Conservation (phyloP, 2,329 filamentous ascomycete species). For the Fusarium brevicatenulatum region DNA sequence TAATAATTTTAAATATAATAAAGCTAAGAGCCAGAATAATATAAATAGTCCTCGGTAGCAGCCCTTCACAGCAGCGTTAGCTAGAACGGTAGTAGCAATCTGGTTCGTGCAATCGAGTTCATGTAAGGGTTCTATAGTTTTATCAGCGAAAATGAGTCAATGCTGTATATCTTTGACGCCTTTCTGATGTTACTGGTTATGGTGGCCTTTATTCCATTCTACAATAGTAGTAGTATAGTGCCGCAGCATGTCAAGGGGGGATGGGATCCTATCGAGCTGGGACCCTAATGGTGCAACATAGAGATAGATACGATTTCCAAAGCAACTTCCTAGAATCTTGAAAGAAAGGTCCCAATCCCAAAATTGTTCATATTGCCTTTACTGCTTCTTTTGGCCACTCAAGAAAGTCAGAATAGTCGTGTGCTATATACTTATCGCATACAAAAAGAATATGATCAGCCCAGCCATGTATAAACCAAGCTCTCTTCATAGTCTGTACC, state of each 20-base stretch:
- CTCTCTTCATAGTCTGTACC: background rate
- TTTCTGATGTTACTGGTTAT: background rate
- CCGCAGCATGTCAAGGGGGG: background rate
- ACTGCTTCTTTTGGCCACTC: background rate
- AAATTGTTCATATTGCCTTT: background rate
- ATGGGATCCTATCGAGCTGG: background rate
- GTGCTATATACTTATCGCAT: background rate
- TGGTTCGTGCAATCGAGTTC: background rate
- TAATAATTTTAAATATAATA: no score
- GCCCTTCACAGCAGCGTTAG: background rate
- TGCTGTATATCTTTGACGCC: background rate
- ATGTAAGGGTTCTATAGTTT: background rate
- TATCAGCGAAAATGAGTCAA: background rate
- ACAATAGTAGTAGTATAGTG: background rate
- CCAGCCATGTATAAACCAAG: background rate
- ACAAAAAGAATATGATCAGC: background rate
- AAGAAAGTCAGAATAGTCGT: background rate
- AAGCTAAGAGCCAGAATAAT: background rate
- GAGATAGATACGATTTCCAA: background rate
- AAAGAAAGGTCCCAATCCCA: fast-evolving
- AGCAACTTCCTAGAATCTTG: background rate
- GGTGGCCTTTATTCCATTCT: background rate
- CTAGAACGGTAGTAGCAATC: background rate
- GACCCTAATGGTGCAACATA: background rate
- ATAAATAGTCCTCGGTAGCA: background rate